These are phyloP conservation scores for Talaromyces sp. DNA, from an alignment of 2,329 filamentous ascomycete species.

Conservation along the genomic window DNA sequence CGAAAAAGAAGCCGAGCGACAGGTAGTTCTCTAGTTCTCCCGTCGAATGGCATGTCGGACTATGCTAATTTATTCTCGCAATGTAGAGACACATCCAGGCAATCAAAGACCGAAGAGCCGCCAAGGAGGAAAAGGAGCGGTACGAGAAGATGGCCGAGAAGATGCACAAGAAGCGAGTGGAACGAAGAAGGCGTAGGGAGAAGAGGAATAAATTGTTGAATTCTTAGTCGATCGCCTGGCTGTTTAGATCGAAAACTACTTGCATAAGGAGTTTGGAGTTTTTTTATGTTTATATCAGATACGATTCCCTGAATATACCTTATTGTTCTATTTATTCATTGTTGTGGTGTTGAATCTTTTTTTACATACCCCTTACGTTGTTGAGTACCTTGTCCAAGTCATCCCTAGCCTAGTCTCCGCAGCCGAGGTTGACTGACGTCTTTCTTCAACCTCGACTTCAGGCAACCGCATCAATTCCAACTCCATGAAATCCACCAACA, in stretches of 20 bases:
- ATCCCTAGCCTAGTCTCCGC: background rate
- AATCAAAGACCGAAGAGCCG: slow-evolving; percentile 80
- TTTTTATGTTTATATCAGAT: background rate
- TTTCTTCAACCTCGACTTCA: background rate
- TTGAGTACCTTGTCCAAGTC: background rate
- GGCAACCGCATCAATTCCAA: background rate
- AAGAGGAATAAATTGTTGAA: slow-evolving; percentile 69
- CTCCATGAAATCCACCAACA: background rate
- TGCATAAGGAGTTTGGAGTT: slow-evolving; percentile 13
- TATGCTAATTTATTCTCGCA: background rate
- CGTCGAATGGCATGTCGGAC: background rate
- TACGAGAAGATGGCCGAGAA: slow-evolving; percentile 94
- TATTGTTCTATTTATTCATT: background rate
- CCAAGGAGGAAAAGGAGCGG: slow-evolving; percentile 88
- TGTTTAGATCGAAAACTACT: background rate
- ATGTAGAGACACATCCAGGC: slow-evolving; percentile 69
- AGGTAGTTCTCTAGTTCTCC: slow-evolving; percentile 63
- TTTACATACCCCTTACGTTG: too few relatives aligned
- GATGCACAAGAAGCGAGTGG: slow-evolving; percentile 95
- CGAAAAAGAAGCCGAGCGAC: slow-evolving; percentile 85
- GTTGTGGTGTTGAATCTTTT: background rate
- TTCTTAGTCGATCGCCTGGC: slow-evolving; percentile 31
- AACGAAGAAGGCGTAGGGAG: slow-evolving; percentile 89
- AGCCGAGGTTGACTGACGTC: slow-evolving; percentile 12
- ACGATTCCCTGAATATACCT: background rate